Evolutionary conservation across 1,139 yeast species (phyloP).

Genomic region (Kodamaea ohmeri): DNA sequence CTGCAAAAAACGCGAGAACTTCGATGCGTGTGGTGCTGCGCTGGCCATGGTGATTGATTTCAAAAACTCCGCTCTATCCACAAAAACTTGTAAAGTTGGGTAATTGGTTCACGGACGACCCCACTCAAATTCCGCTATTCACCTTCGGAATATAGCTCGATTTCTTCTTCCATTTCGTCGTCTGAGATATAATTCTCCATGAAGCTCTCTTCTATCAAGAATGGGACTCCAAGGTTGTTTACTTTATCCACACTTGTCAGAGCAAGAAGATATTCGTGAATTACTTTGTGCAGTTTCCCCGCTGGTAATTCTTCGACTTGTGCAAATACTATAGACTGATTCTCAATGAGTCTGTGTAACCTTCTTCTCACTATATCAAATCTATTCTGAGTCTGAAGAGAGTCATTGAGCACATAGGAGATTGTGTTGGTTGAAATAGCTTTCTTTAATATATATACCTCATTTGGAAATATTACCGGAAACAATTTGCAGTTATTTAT

Average conservation of each 20-base stretch:
- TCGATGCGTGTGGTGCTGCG: constrained; percentile 49
- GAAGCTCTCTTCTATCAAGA: constrained; percentile 5
- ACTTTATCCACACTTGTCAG: constrained; percentile 2
- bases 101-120: constrained; percentile 9
- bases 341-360: constrained; percentile 5
- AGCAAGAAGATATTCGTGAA: constrained; percentile 8
- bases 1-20: constrained; percentile 68
- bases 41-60: constrained; percentile 35
- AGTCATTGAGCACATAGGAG: constrained; percentile 5
- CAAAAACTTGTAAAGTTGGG: constrained; percentile 7
- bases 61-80: constrained; percentile 8
- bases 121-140: too few relatives aligned
- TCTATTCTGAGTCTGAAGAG: constrained; percentile 9
- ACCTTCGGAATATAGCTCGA: constrained; percentile 8
- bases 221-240: constrained; percentile 7
- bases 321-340: constrained; percentile 1
- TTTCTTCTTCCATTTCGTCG: constrained; percentile 10
- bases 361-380: constrained; percentile 6
- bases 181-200: neutral
- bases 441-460: constrained; percentile 9
- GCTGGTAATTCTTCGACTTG: constrained; percentile 7
- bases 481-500: constrained; percentile 14
- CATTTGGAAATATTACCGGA: constrained; percentile 14
- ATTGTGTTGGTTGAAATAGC: constrained; percentile 1
- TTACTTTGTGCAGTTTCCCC: neutral